Evolutionary conservation across 148 eudicot genomes (phyloP), one percentile per base, ranked within the genome.

Genomic region (Rhododendron kiyosumense): DNA sequence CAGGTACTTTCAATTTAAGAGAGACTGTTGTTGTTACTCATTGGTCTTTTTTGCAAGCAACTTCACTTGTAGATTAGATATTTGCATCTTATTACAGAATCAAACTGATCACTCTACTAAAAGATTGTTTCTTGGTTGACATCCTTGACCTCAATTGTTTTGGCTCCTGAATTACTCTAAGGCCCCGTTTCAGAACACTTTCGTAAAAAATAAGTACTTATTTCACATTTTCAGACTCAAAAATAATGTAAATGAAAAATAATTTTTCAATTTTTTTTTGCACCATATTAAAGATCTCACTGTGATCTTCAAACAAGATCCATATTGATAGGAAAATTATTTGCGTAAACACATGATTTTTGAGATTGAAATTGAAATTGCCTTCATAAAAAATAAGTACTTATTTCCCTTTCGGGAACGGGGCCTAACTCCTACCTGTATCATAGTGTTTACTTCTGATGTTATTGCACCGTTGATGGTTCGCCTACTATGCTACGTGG

Each of bases 1-100:
- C 90, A 93, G 96, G 96, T 94, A 92, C 28, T 36, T 10, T 75
- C 10, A 17, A 5, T 43, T 22, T 38, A 43, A 65, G 24, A 20
- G 1, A 18, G 2, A 34, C n/a, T 49, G 7, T 18, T 45, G 18
- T 63, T 2, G 0, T 63, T 8, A 63, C 30, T n/a, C 32, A 46
- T 65, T 34, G 38, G 78, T 76, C 48, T 49, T 32, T 69, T 80
- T 30, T 63, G 9, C 54, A 0, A 3, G 18, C 36, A 54, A 76
- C 57, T 28, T 87, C 63, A 20, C 45, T 63, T 46, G 17, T 59
- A 3, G 84, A 82, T 12, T 20, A 65, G 83, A 28, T 85, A 41
- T 22, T 34, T 73, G 38, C 48, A 36, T 57, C 34, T 81, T 63
- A 17, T 41, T 45, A 67, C 24, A 0, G 78, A 71, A 69, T 18